Percentiles rank a stretch among this genome's conserved stretches.
Evolutionary conservation across 164 flowering plant genomes (phyloP).

Genomic region (Dillenia suffruticosa): DNA sequence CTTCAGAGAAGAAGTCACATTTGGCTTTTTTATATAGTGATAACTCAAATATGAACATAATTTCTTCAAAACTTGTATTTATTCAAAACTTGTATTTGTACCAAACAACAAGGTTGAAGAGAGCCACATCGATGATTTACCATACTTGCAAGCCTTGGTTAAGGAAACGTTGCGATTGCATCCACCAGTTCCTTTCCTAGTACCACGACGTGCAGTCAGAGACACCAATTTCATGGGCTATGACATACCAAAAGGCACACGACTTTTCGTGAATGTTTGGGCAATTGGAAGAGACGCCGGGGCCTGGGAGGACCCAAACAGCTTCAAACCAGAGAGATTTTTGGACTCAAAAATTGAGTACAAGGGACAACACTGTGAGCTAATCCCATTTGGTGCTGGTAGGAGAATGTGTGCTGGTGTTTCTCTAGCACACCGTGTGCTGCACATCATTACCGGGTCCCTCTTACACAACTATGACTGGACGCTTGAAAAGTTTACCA

Average conservation of each 20-base stretch:
- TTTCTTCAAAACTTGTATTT: too few species aligned
- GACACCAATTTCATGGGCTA: constrained; percentile 29
- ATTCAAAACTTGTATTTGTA: background rate
- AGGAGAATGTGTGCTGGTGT: constrained; percentile 33
- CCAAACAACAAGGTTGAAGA: constrained; percentile 25
- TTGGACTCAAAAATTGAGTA: constrained; percentile 27
- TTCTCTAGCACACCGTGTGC: constrained; percentile 7
- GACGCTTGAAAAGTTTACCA: background rate
- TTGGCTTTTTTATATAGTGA: too few species aligned
- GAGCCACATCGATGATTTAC: constrained; percentile 36
- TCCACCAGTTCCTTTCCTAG: constrained; percentile 46
- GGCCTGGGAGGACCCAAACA: constrained; percentile 35
- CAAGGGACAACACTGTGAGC: constrained; percentile 36
- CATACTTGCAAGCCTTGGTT: constrained; percentile 42
- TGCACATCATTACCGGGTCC: constrained; percentile 4
- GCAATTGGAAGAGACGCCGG: constrained; percentile 48
- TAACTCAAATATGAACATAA: too few species aligned
- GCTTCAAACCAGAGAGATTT: constrained; percentile 49
- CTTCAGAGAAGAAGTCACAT: too few species aligned
- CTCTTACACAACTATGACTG: constrained; percentile 16
- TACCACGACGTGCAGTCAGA: constrained; percentile 43
- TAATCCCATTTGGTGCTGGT: constrained; percentile 46
- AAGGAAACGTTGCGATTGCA: constrained; percentile 56
- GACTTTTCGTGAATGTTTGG: constrained; percentile 49
- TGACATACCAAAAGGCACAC: constrained; percentile 37